Evolutionary conservation across 2,329 filamentous ascomycete species (phyloP).

Genomic region (Byssochlamys sp.): DNA sequence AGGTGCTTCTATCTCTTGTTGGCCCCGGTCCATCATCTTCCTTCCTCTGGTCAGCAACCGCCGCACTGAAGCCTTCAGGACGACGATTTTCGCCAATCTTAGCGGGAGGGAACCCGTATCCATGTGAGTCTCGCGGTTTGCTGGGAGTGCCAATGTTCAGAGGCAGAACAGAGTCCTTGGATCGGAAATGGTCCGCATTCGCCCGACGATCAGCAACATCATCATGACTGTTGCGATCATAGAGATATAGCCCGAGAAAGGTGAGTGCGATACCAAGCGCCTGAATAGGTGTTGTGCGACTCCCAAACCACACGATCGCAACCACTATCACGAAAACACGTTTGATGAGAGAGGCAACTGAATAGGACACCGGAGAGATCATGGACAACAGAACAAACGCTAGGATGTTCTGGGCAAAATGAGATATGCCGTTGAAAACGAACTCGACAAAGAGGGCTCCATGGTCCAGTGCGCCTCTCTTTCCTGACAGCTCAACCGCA

Average conservation of each 20-base stretch:
- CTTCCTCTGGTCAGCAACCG: constrained; percentile 26
- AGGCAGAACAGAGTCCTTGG: constrained; percentile 57
- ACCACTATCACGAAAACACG: constrained; percentile 93
- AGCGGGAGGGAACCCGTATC: constrained; percentile 24
- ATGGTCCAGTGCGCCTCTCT: constrained; percentile 61
- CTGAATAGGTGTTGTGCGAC: constrained; percentile 72
- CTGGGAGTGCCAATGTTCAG: constrained; percentile 38
- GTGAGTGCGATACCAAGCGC: constrained; percentile 78
- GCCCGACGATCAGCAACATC: constrained; percentile 79
- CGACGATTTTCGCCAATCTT: constrained; percentile 13
- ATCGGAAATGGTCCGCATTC: constrained; percentile 53
- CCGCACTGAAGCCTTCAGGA: constrained; percentile 10
- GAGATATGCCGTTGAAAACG: constrained; percentile 90
- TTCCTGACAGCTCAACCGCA: constrained; percentile 64
- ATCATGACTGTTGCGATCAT: constrained; percentile 81
- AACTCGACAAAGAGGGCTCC: constrained; percentile 65
- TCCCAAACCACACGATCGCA: constrained; percentile 93
- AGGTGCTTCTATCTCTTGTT: constrained; percentile 30
- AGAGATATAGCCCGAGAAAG: constrained; percentile 85
- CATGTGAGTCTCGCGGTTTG: constrained; percentile 28
- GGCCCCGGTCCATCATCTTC: constrained; percentile 39
- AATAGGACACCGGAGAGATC: constrained; percentile 93
- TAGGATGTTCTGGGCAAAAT: constrained; percentile 92
- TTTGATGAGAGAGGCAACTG: constrained; percentile 90
- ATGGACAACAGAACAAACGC: constrained; percentile 87